These are phyloP conservation scores for Syzygium malaccense DNA, from an alignment of 441 rosid genomes.

Conservation along the genomic window DNA sequence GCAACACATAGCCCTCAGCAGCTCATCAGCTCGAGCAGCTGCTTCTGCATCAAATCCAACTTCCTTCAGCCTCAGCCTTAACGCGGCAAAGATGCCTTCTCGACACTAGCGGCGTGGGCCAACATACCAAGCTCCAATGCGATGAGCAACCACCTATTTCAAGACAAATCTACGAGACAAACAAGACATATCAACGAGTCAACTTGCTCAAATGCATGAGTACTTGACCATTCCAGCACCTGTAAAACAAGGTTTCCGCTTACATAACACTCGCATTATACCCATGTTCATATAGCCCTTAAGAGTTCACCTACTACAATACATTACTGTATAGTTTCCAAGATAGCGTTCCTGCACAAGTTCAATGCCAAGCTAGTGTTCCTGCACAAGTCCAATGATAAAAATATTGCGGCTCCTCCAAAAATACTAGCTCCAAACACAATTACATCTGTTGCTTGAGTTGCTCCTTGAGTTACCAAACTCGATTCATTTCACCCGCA, in stretches of 20 bases:
- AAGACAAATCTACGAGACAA: background rate
- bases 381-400: background rate
- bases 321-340: background rate
- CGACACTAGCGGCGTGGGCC: background rate
- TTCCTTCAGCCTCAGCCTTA: background rate
- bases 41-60: background rate
- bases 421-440: background rate
- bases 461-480: background rate
- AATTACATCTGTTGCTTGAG: background rate
- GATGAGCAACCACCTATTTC: background rate
- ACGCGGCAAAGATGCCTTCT: background rate
- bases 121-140: background rate
- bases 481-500: background rate
- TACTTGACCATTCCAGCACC: background rate
- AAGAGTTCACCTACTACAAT: background rate
- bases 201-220: background rate
- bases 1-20: background rate
- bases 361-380: background rate
- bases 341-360: background rate
- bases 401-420: background rate
- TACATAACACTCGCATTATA: background rate
- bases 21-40: background rate
- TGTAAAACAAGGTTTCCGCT: background rate
- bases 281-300: background rate
- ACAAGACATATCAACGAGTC: background rate